Evolutionary conservation across 441 rosid genomes (phyloP), one percentile per base, ranked within the genome.

Genomic region (Heliophila coronopifolia): DNA sequence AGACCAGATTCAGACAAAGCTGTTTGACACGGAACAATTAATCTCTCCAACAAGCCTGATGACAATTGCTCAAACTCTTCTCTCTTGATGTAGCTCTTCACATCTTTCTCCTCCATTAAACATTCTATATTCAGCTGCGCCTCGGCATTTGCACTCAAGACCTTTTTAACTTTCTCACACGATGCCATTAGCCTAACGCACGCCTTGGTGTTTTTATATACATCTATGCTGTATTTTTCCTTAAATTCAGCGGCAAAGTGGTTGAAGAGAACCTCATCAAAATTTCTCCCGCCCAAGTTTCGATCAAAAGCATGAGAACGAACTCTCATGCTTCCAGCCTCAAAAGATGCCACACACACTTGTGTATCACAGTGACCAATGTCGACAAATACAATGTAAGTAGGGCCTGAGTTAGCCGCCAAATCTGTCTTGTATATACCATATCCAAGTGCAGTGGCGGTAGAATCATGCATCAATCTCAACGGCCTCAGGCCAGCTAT

Each of bases 81-180:
- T 68, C 96, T 85, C 73, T 81, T 92, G 53, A 92, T 83, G 57
- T 60, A 83, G 43, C 95, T 84, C 71, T 50, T 85, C 50, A 92
- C 98, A 70, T 92, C 98, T 71, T 85, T 87, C 77, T 88, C 98
- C 44, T 92, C 91, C 89, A 92, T 85, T 65, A 92, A 69, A 73
- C 96, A 87, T 65, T 92, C 94, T 34, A 87, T 82, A 49, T 84
- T 82, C 35, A 87, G 65, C 1, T 75, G 92, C 12, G 87, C 99
- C 72, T 78, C 92, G 8, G 89, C 84, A 68, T 86, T 92, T 55
- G 99, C 99, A 70, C 99, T 92, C 75, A 92, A 64, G 51, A 92
- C 80, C 74, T 92, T 92, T 75, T 92, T 92, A 71, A 92, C 45
- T 72, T 88, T 92, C 74, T 85, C 99, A 65, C 99, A 88, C 2